Percentiles rank a stretch among this genome's conserved stretches.
Conservation (phyloP, 805 yeast genomes). For the Ogataea glucozyma region DNA sequence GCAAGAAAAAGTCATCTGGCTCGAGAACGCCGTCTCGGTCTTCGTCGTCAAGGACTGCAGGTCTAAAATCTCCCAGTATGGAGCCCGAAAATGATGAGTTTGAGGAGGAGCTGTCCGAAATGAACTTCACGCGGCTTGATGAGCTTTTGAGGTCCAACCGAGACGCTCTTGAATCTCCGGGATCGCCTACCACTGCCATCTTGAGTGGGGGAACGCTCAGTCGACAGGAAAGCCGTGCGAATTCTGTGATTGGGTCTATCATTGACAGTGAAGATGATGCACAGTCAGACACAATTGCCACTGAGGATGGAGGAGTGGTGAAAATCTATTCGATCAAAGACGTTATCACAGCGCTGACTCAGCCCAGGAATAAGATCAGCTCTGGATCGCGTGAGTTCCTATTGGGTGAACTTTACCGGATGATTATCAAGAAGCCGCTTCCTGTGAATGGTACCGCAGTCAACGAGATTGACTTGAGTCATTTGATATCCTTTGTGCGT, state of each 20-base stretch:
- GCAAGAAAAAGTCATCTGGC: slow-evolving; percentile 9
- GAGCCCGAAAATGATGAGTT: slow-evolving; percentile 22
- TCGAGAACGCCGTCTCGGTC: slow-evolving; percentile 23
- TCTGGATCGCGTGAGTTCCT: slow-evolving; percentile 49
- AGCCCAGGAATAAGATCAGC: slow-evolving; percentile 46
- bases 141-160: slow-evolving; percentile 21
- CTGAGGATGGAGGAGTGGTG: slow-evolving; percentile 13
- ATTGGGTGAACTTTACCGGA: slow-evolving; percentile 50
- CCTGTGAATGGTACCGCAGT: slow-evolving; percentile 29
- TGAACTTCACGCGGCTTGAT: slow-evolving; percentile 24
- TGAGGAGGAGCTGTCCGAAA: slow-evolving; percentile 24
- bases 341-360: slow-evolving; percentile 43
- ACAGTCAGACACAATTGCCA: slow-evolving; percentile 8
- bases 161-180: slow-evolving; percentile 11
- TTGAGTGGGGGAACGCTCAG: slow-evolving; percentile 6
- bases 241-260: slow-evolving; percentile 28
- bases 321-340: slow-evolving; percentile 42
- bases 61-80: slow-evolving; percentile 12
- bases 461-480: slow-evolving; percentile 39
- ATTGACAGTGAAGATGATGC: slow-evolving; percentile 17
- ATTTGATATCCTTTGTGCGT: slow-evolving; percentile 38
- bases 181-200: slow-evolving; percentile 1
- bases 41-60: slow-evolving; percentile 17
- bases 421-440: slow-evolving; percentile 44
- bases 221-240: slow-evolving; percentile 31